Base-by-base conservation (phyloP, 2,329 filamentous ascomycete species). In the Fusarium xyrophilum region DNA sequence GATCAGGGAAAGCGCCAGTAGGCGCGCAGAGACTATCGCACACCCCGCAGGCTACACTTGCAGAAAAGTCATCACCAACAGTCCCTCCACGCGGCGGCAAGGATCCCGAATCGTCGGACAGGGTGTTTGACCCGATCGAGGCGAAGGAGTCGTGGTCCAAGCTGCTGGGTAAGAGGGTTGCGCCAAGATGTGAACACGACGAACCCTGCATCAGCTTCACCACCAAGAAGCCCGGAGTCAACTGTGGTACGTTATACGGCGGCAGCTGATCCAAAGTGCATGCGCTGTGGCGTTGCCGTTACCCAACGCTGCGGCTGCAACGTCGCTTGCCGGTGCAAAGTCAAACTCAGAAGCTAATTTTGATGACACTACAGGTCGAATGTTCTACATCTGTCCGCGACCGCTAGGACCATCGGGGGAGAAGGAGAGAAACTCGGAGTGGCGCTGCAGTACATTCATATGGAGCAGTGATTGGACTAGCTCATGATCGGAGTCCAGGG, bases 181-280 rank as follows among this genome's bases (percentile, higher is more conserved):
- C 88, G 2, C 96, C 96, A 2, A 86, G 86, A 60, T 99, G 96
- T 76, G 93, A 97, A 48, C 96, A 99, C 75, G 84, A 88, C 55
- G 94, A 98, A 73, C 91, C 92, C 5, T 98, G 96, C 78, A 91
- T 93, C 68, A 92, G 85, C 68, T 82, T 95, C 53, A 86, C 89
- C 21, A 97, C 94, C 2, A 97, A 95, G 81, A 98, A 98, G 76
- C 85, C 93, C 1, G 96, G 96, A 3, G 82, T 92, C 67, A 99
- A 98, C 74, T 90, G 76, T 80, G 95, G 84, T 86, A 80, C 74
- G 83, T 68, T 30, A 36, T 39, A 43, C 56, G 43, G 30, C 53
- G 42, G 28, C 36, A 53, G 32, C 46, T 59, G 33, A 40, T 43
- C 25, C 56, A 56, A 50, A 42, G 28, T 65, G 51, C 27, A 56